phyloP scores from a whole-genome alignment of 768 basidiomycete genomes.

The Dentipellis sp. region DNA sequence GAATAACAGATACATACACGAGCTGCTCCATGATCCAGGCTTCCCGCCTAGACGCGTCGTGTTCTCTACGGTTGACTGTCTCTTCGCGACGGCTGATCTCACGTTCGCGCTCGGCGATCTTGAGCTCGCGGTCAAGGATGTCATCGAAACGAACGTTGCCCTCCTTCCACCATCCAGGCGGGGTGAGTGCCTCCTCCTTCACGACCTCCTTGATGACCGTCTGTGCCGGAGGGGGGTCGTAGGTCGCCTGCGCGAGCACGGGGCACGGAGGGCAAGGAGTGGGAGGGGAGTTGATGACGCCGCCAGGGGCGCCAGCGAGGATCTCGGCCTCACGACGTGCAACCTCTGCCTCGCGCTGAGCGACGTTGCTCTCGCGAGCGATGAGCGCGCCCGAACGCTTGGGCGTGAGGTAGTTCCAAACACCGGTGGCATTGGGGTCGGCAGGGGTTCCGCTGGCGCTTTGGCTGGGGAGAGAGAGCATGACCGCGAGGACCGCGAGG shows the following conservation, averaged over 20 bases:
- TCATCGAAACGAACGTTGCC: constrained; percentile 69
- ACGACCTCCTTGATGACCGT: constrained; percentile 86
- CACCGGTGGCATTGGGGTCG: constrained; percentile 33
- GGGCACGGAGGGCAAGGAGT: constrained; percentile 47
- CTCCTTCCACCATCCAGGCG: constrained; percentile 71
- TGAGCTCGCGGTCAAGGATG: constrained; percentile 75
- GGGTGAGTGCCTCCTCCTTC: constrained; percentile 69
- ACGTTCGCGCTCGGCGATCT: constrained; percentile 76
- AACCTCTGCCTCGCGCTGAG: constrained; percentile 79
- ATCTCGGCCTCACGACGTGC: constrained; percentile 84
- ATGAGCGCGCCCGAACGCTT: constrained; percentile 77
- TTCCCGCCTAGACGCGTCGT: constrained; percentile 81
- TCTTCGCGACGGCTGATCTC: constrained; percentile 86
- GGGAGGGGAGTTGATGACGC: constrained; percentile 52
- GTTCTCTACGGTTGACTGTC: constrained; percentile 74
- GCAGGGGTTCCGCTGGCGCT: constrained; percentile 29
- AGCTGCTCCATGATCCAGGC: constrained; percentile 91
- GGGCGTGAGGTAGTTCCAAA: constrained; percentile 69
- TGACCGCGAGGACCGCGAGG: constrained; percentile 81
- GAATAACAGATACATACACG: constrained; percentile 42
- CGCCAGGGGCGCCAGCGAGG: constrained; percentile 75
- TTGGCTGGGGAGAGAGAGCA: constrained; percentile 74
- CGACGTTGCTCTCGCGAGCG: constrained; percentile 70
- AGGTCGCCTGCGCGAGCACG: constrained; percentile 43
- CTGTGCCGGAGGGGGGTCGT: constrained; percentile 45